Conservation (phyloP, 768 basidiomycete genomes). For the Tephrocybe sp. region DNA sequence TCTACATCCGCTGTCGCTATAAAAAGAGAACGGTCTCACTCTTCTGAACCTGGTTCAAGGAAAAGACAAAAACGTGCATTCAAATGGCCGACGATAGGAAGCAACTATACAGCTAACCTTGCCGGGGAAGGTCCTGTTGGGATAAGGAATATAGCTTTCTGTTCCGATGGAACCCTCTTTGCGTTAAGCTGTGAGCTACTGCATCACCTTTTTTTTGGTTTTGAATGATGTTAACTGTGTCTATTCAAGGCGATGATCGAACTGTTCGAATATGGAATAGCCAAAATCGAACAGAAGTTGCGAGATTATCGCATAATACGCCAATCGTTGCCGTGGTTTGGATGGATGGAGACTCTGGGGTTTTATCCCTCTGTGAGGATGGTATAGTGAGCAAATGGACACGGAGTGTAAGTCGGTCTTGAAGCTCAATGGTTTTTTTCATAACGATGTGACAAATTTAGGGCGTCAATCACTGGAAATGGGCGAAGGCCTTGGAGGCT, state of each 20-base stretch:
- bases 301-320: conserved; percentile 51
- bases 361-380: conserved; percentile 55
- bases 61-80: conserved; percentile 32
- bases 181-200: conserved; percentile 53
- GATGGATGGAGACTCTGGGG: conserved; percentile 55
- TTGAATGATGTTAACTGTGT: conserved; percentile 1
- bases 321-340: conserved; percentile 49
- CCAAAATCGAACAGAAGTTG: conserved; percentile 44
- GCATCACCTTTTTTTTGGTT: background rate
- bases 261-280: conserved; percentile 67
- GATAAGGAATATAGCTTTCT: conserved; percentile 47
- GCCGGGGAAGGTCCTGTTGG: conserved; percentile 46
- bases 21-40: conserved; percentile 35
- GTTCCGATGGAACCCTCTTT: conserved; percentile 50
- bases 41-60: conserved; percentile 15
- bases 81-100: conserved; percentile 48
- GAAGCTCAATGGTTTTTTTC: background rate
- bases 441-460: conserved; percentile 16
- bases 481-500: conserved; percentile 51
- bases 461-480: conserved; percentile 53
- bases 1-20: conserved; percentile 22
- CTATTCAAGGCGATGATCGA: conserved; percentile 46
- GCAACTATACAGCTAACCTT: conserved; percentile 33
- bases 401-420: conserved; percentile 38
- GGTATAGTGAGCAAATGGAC: conserved; percentile 62